Evolutionary conservation across 345 rosid species (phyloP).

Genomic region (Trapa incisa): DNA sequence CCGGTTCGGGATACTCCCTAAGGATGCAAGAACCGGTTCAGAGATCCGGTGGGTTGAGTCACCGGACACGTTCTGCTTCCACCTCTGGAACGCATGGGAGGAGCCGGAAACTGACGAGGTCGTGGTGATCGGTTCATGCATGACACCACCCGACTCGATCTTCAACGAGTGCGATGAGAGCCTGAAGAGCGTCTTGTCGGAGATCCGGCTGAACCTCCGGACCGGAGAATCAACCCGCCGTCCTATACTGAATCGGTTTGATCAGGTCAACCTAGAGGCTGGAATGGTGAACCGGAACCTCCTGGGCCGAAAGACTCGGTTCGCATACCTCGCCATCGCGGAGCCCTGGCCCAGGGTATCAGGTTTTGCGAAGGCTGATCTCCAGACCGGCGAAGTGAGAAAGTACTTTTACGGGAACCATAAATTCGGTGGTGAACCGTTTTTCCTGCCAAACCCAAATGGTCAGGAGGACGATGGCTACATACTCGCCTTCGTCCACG

Average conservation of each 20-base stretch:
- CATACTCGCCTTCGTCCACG: conserved; percentile 13
- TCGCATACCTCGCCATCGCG: conserved; percentile 15
- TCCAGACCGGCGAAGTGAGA: conserved; percentile 8
- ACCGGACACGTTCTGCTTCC: conserved; percentile 71
- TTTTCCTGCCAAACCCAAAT: conserved; percentile 6
- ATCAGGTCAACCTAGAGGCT: conserved; percentile 14
- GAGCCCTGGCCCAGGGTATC: conserved; percentile 17
- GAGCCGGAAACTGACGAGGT: conserved; percentile 63
- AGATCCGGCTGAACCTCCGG: conserved; percentile 8
- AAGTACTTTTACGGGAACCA: conserved; percentile 10
- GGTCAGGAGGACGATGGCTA: conserved; percentile 11
- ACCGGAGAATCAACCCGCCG: conserved; percentile 14
- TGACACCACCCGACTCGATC: conserved; percentile 14
- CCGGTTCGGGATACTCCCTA: conserved; percentile 57
- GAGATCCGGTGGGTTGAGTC: conserved; percentile 70
- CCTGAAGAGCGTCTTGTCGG: conserved; percentile 13
- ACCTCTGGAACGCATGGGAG: conserved; percentile 95
- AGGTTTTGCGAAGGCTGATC: conserved; percentile 14
- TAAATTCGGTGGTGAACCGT: conserved; percentile 14
- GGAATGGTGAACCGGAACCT: conserved; percentile 19
- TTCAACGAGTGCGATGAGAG: conserved; percentile 15
- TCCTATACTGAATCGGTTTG: conserved; percentile 2
- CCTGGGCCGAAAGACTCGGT: conserved; percentile 13
- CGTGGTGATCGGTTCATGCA: conserved; percentile 36
- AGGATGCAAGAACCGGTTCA: conserved; percentile 28